phyloP scores from a whole-genome alignment of 345 rosid genomes.

The Brassica nigra region DNA sequence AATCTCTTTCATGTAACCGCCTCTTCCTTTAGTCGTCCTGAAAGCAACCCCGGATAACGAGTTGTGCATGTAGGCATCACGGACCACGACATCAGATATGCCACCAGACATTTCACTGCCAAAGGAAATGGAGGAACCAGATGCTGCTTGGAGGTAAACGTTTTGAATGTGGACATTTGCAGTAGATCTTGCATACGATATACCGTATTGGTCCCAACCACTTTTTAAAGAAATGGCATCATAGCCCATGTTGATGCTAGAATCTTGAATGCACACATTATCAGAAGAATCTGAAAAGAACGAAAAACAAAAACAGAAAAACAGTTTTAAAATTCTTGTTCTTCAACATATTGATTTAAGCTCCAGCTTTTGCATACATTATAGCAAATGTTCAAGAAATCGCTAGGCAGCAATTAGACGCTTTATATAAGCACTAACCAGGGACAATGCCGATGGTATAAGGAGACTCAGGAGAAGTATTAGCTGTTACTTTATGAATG shows the following conservation, averaged over 20 bases:
- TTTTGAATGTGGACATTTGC: constrained; percentile 48
- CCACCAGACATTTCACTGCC: constrained; percentile 71
- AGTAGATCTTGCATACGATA: constrained; percentile 46
- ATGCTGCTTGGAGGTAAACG: constrained; percentile 42
- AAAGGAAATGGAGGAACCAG: constrained; percentile 51
- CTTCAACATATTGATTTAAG: not conserved
- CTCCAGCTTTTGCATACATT: not conserved
- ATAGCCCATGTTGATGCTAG: constrained; percentile 51
- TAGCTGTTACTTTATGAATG: constrained; percentile 44
- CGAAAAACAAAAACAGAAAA: not conserved
- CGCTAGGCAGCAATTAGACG: not conserved
- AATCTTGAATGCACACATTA: constrained; percentile 55
- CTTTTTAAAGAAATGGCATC: constrained; percentile 60
- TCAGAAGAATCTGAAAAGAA: constrained; percentile 48
- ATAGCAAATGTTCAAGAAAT: not conserved
- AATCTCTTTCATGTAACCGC: constrained; percentile 52
- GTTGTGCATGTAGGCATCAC: constrained; percentile 37
- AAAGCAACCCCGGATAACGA: constrained; percentile 46
- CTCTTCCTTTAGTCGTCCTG: constrained; percentile 57
- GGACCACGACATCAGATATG: constrained; percentile 43
- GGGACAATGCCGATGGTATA: constrained; percentile 56
- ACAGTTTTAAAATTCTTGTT: not conserved
- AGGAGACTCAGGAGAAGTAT: constrained; percentile 51
- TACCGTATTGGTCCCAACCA: constrained; percentile 69
- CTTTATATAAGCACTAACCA: constrained; percentile 35